Evolutionary conservation across 305 asterid species (phyloP).

Genomic region (Plantago lanceolata): DNA sequence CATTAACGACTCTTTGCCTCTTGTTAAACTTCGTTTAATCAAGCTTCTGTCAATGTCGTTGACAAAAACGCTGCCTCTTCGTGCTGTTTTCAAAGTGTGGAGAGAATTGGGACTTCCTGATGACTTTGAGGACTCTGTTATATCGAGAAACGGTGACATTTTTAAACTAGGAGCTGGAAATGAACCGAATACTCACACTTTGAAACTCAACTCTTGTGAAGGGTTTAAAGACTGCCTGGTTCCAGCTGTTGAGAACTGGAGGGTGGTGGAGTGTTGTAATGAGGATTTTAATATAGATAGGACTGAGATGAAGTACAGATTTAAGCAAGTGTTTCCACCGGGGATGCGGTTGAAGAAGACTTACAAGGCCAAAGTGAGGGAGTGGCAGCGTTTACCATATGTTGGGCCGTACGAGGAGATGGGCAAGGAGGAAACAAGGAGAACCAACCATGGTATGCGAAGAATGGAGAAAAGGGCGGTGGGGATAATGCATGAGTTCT

Average conservation of each 20-base stretch:
- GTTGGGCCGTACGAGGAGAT: conserved; percentile 71
- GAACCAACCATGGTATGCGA: conserved; percentile 40
- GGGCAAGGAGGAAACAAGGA: conserved; percentile 33
- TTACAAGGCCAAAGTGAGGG: conserved; percentile 59
- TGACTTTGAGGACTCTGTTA: conserved; percentile 71
- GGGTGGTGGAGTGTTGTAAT: conserved; percentile 61
- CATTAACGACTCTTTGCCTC: conserved; percentile 38
- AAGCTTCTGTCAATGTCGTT: conserved; percentile 69
- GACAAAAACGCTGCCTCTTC: conserved; percentile 60
- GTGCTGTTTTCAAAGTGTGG: conserved; percentile 81
- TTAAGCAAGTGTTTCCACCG: conserved; percentile 73
- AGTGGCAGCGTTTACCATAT: conserved; percentile 75
- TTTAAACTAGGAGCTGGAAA: conserved; percentile 58
- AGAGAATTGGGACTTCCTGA: conserved; percentile 85
- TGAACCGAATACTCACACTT: conserved; percentile 61
- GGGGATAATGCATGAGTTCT: conserved; percentile 81
- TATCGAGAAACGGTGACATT: conserved; percentile 42
- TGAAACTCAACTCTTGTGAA: conserved; percentile 47
- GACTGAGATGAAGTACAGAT: conserved; percentile 46
- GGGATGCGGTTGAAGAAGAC: conserved; percentile 71
- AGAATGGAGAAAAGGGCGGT: conserved; percentile 81
- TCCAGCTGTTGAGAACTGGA: conserved; percentile 72
- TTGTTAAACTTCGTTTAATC: conserved; percentile 51
- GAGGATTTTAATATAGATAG: conserved; percentile 53
- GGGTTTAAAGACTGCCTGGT: conserved; percentile 39